These are phyloP conservation scores for Diacronema lutheri DNA, from an alignment of 78 protist species.

Conservation along the genomic window DNA sequence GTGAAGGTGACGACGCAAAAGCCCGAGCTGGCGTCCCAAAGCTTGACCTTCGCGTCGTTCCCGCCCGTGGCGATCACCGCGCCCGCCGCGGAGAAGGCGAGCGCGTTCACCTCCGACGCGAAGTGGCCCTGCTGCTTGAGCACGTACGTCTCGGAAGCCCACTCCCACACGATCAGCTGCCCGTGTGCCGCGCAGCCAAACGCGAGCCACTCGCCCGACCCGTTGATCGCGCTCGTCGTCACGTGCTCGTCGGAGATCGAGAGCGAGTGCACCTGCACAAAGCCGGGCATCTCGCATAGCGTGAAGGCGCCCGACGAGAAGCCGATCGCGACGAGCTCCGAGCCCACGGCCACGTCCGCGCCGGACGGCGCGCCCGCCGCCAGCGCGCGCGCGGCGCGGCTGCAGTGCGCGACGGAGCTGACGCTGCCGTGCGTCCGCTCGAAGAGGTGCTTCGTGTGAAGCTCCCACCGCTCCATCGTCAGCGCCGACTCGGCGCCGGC, in stretches of 20 bases:
- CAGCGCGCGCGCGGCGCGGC: not conserved
- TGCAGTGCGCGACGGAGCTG: not conserved
- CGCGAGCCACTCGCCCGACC: constrained; percentile 91
- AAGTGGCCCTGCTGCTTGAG: constrained; percentile 76
- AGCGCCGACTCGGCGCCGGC: too few relatives aligned
- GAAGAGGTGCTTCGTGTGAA: not conserved
- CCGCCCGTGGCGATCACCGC: constrained; percentile 81
- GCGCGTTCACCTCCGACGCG: constrained; percentile 47
- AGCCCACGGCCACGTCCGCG: not conserved
- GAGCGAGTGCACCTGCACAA: constrained; percentile 14
- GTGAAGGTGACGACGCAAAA: constrained; percentile 87
- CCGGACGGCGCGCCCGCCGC: not conserved
- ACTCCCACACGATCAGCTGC: constrained; percentile 94
- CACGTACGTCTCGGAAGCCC: constrained; percentile 85
- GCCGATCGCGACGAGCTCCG: constrained; percentile 67
- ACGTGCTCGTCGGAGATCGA: constrained; percentile 37
- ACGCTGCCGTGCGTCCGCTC: not conserved
- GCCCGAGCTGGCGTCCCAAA: constrained; percentile 80
- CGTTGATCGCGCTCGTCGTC: constrained; percentile 35
- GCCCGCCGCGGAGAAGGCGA: constrained; percentile 86
- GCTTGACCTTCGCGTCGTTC: constrained; percentile 81
- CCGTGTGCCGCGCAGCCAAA: constrained; percentile 74
- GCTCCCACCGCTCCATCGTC: not conserved
- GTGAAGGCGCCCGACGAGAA: constrained; percentile 72
- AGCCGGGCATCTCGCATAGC: constrained; percentile 64